These are phyloP conservation scores for Leptomonas pyrrhocoris DNA, from an alignment of 208 protist species.

Conservation along the genomic window DNA sequence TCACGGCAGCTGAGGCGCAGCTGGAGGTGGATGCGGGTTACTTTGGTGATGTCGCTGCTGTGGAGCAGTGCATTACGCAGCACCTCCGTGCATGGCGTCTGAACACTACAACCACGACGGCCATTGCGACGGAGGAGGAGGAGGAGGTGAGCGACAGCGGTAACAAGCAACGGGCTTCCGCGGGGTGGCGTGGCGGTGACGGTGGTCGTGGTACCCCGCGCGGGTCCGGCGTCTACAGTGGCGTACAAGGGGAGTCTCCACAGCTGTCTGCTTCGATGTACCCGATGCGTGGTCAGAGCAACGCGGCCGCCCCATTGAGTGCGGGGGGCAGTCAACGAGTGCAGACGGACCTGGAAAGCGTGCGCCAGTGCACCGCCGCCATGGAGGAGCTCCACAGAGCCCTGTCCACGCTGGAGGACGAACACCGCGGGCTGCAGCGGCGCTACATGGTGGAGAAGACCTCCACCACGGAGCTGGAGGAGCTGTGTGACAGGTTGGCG, in stretches of 20 bases:
- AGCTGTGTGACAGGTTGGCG: conserved; percentile 3
- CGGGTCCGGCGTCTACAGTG: conserved; percentile 10
- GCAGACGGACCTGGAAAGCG: conserved; percentile 17
- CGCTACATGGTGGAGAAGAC: conserved; percentile 35
- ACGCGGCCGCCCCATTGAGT: neutral
- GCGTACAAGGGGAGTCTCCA: neutral
- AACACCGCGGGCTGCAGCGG: conserved; percentile 24
- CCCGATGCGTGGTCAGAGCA: neutral
- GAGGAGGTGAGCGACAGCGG: neutral
- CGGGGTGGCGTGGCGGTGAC: too few species aligned
- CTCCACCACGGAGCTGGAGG: conserved; percentile 11
- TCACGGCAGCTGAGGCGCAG: neutral
- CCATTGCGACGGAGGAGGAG: neutral
- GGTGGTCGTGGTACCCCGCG: conserved; percentile 6
- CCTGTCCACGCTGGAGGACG: conserved; percentile 17
- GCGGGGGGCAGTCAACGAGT: conserved; percentile 19
- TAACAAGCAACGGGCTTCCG: too few species aligned
- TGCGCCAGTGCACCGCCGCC: conserved; percentile 1
- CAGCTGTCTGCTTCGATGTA: neutral
- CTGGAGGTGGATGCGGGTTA: conserved; percentile 22
- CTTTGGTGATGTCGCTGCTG: conserved; percentile 14
- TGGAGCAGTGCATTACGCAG: conserved; percentile 19
- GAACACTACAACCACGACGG: neutral
- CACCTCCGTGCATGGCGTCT: conserved; percentile 18
- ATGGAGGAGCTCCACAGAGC: conserved; percentile 23